A percentile compares a stretch with the other conserved stretches of the same genome.
These are phyloP conservation scores for Ogataea dorogensis DNA, from an alignment of 805 yeast species.

Conservation along the genomic window DNA sequence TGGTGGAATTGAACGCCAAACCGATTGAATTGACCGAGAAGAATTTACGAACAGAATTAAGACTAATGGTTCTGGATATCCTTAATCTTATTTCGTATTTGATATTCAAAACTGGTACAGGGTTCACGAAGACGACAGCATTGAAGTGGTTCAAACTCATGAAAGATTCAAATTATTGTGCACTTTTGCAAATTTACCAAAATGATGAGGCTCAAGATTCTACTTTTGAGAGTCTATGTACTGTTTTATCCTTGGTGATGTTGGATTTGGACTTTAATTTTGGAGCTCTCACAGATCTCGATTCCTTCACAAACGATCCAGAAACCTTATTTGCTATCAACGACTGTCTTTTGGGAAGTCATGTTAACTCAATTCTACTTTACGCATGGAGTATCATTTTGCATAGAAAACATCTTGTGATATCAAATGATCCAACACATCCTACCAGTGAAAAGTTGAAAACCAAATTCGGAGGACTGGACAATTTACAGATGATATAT, in stretches of 20 bases:
- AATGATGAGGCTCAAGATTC: constrained; percentile 16
- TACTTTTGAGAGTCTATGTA: constrained; percentile 45
- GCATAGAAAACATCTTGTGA: constrained; percentile 47
- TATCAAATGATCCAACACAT: constrained; percentile 34
- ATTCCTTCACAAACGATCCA: constrained; percentile 44
- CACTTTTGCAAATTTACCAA: constrained; percentile 28
- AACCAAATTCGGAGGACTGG: constrained; percentile 18
- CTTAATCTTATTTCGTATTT: constrained; percentile 28
- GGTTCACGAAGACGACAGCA: constrained; percentile 33
- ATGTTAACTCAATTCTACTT: constrained; percentile 47
- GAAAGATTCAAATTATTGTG: constrained; percentile 31
- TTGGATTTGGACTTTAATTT: constrained; percentile 55
- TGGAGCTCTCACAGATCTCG: constrained; percentile 38
- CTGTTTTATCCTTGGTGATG: constrained; percentile 49
- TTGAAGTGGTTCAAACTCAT: constrained; percentile 56
- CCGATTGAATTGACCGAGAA: constrained; percentile 16
- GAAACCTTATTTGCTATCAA: constrained; percentile 32
- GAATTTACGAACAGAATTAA: constrained; percentile 18
- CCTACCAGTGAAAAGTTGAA: constrained; percentile 21
- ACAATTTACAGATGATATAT: constrained; percentile 28
- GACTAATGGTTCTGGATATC: constrained; percentile 22
- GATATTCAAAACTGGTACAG: constrained; percentile 25
- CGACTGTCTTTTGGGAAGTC: constrained; percentile 27
- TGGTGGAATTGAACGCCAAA: constrained; percentile 11
- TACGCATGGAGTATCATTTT: constrained; percentile 68